Evolutionary conservation across 345 rosid species (phyloP), one percentile per base, ranked within the genome.

Genomic region (Linum lewisii): DNA sequence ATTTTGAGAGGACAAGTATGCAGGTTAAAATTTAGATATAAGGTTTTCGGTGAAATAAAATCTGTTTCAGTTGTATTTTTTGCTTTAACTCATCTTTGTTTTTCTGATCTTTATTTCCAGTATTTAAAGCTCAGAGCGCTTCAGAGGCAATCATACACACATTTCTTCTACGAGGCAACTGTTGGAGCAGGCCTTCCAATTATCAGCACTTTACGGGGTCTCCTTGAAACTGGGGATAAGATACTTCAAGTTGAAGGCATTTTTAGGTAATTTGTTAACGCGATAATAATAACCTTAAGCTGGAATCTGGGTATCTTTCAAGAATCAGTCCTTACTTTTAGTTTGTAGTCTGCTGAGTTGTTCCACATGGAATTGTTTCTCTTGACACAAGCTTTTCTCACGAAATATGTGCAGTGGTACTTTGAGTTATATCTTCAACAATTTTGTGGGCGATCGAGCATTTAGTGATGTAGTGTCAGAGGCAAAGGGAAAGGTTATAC

Each of bases 141-240:
- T 74, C 99, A 94, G 75, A 78, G 99, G 61, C 85, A 87, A 73
- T 93, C 97, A 52, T 90, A 93, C 66, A 85, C 96, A 7, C 99
- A 93, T 84, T 93, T 84, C 82, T 93, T 93, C 73, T 93, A 93
- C 59, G 99, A 93, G 70, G 99, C 99, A 49, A 93, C 99, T 15
- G 95, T 93, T 68, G 99, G 99, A 72, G 99, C 99, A 65, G 99
- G 99, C 62, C 99, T 93, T 70, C 99, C 99, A 22, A 93, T 93
- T 59, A 73, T 93, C 58, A 93, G 96, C 80, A 93, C 99, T 68
- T 77, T 93, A 74, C 76, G 96, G 55, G 97, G 99, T 66, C 95
- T 93, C 57, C 95, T 90, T 5, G 97, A 93, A 76, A 93, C 99
- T 4, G 97, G 97, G 65, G 99, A 93, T 72, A 85, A 75, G 67